phyloP scores from a whole-genome alignment of 2,329 filamentous ascomycete genomes.

The Diplocarpon rosae region DNA sequence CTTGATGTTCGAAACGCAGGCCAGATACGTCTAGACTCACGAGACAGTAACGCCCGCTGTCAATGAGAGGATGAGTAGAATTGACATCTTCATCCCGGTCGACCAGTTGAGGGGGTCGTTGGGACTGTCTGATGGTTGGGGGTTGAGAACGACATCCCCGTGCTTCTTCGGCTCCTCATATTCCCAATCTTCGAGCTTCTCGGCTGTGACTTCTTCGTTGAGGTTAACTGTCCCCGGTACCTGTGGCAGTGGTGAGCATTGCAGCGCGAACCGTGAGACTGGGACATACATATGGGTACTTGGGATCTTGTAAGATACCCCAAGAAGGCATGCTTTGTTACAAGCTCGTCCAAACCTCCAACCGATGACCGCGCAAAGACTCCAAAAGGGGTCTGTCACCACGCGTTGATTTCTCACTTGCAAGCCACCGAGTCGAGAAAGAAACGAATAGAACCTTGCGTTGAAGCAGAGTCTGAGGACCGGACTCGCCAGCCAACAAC shows the following conservation, averaged over 20 bases:
- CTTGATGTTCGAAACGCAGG: conserved; percentile 11
- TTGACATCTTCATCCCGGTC: conserved; percentile 19
- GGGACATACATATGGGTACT: conserved; percentile 16
- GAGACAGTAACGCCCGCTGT: conserved; percentile 23
- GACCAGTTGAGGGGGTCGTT: conserved; percentile 43
- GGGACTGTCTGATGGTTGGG: conserved; percentile 40
- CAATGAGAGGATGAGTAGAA: conserved; percentile 20
- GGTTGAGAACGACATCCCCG: conserved; percentile 39
- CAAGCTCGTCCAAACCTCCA: too few relatives aligned
- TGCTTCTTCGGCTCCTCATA: conserved; percentile 29
- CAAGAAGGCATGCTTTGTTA: conserved; percentile 18
- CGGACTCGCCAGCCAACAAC: conserved; percentile 19
- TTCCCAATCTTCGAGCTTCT: conserved; percentile 17
- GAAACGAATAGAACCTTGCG: conserved; percentile 1
- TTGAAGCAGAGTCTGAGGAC: conserved; percentile 9
- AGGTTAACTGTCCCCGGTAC: conserved; percentile 22
- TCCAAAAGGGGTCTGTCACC: too few relatives aligned
- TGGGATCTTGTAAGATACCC: conserved; percentile 23
- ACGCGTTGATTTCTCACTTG: conserved; percentile 6
- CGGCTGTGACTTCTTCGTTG: conserved; percentile 14
- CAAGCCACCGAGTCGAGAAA: conserved; percentile 3
- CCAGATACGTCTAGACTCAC: conserved; percentile 11
- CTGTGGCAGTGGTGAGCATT: conserved; percentile 2
- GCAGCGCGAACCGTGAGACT: background rate
- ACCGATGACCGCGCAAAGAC: too few relatives aligned